Percentiles rank a stretch among this genome's conserved stretches.
phyloP scores from a whole-genome alignment of 768 basidiomycete species.

The Collybiopsis luxurians region DNA sequence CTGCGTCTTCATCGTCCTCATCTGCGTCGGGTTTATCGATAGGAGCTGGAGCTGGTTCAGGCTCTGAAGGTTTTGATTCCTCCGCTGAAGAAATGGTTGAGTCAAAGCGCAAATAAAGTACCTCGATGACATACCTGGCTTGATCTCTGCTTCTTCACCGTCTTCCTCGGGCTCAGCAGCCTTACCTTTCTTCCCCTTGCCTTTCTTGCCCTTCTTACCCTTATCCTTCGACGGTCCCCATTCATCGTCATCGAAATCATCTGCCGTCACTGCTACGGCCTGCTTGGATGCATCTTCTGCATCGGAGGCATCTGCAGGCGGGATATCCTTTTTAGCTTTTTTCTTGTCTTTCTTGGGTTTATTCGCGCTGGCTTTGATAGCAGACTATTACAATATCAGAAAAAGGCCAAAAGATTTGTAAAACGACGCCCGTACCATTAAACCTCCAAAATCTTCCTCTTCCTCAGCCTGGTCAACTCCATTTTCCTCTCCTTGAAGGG shows the following conservation, averaged over 20 bases:
- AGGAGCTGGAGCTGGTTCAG: slow-evolving; percentile 18
- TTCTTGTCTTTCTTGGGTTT: slow-evolving; percentile 61
- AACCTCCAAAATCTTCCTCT: slow-evolving; percentile 69
- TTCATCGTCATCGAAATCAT: slow-evolving; percentile 73
- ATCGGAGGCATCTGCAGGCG: slow-evolving; percentile 25
- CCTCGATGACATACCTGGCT: not conserved
- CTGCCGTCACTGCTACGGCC: slow-evolving; percentile 47
- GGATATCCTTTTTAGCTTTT: slow-evolving; percentile 39
- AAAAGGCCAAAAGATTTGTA: not conserved
- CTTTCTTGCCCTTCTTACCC: slow-evolving; percentile 61
- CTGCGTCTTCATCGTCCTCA: slow-evolving; percentile 37
- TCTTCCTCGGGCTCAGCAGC: slow-evolving; percentile 29
- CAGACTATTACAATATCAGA: slow-evolving; percentile 42
- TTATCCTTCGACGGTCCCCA: slow-evolving; percentile 64
- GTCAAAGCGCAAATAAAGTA: not conserved
- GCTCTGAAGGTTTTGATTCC: slow-evolving; percentile 16
- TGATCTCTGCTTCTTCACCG: slow-evolving; percentile 22
- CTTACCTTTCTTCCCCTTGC: slow-evolving; percentile 50
- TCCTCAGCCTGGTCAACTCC: slow-evolving; percentile 39
- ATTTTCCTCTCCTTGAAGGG: slow-evolving; percentile 42
- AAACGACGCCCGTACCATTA: slow-evolving; percentile 54
- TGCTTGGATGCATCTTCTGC: slow-evolving; percentile 18
- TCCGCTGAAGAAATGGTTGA: slow-evolving; percentile 2
- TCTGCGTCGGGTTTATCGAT: slow-evolving; percentile 9
- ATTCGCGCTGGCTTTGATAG: slow-evolving; percentile 51